Conservation (phyloP, 2,329 filamentous ascomycete species). For the Nothophoma quercina region DNA sequence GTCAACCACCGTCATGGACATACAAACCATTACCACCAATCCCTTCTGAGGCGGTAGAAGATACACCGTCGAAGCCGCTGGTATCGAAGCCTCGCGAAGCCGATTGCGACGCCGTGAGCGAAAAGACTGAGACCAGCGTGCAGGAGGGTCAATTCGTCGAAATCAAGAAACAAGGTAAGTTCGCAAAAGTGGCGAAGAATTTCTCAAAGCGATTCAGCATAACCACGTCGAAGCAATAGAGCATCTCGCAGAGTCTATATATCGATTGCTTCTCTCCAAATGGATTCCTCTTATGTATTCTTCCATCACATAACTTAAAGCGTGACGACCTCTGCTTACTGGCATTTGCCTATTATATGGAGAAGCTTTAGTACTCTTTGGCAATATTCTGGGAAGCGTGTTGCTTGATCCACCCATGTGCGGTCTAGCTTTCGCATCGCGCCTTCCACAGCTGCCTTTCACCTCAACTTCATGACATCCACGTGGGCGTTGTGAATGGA, state of each 20-base stretch:
- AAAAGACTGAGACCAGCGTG: background rate
- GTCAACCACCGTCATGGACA: background rate
- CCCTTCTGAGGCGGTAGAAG: background rate
- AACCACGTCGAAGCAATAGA: background rate
- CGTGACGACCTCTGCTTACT: too few relatives aligned
- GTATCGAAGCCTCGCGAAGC: background rate
- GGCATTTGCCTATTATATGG: too few relatives aligned
- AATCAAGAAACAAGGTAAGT: background rate
- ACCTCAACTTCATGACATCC: background rate
- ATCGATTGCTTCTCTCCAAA: too few relatives aligned
- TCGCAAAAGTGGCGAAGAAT: background rate
- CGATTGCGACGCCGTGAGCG: background rate
- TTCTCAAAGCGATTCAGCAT: background rate
- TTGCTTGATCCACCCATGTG: background rate
- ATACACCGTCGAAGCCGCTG: background rate
- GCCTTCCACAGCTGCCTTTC: background rate
- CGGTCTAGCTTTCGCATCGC: background rate
- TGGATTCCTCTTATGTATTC: too few relatives aligned
- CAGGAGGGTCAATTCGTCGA: background rate
- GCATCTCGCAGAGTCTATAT: too few relatives aligned
- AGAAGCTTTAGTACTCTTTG: too few relatives aligned
- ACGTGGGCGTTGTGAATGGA: conserved; percentile 2
- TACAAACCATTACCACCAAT: background rate
- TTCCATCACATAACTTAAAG: too few relatives aligned
- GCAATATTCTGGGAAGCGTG: too few relatives aligned